These are phyloP conservation scores for Malus sylvestris DNA, from an alignment of 306 rosid species.

Conservation along the genomic window DNA sequence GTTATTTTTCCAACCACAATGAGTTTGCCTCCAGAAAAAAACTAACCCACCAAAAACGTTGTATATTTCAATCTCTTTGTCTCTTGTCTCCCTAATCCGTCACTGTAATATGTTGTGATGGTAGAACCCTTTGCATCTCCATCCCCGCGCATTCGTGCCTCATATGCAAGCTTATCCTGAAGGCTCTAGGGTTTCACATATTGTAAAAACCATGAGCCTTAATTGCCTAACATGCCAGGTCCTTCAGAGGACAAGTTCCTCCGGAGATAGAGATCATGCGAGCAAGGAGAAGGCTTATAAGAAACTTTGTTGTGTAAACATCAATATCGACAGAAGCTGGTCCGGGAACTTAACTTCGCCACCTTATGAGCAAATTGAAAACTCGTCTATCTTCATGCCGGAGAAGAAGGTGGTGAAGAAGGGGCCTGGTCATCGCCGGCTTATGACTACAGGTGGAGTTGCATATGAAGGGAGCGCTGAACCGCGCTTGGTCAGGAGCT, in stretches of 20 bases:
- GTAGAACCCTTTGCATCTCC: not conserved
- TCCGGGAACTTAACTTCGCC: slow-evolving; percentile 39
- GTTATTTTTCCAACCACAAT: not conserved
- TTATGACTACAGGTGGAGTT: slow-evolving; percentile 12
- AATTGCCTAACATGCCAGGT: slow-evolving; percentile 54
- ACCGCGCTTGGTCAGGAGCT: slow-evolving; percentile 57
- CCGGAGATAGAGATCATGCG: slow-evolving; percentile 20
- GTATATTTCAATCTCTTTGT: slow-evolving; percentile 11
- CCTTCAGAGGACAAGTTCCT: slow-evolving; percentile 35
- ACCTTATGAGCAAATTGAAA: not conserved
- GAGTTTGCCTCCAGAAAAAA: not conserved
- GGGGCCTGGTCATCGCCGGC: slow-evolving; percentile 33
- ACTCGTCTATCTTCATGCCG: not conserved
- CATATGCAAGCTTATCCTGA: slow-evolving; percentile 9
- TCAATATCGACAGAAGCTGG: slow-evolving; percentile 39
- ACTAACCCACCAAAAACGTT: not conserved
- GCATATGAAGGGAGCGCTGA: slow-evolving; percentile 19
- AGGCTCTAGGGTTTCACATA: not conserved
- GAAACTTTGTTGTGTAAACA: slow-evolving; percentile 3
- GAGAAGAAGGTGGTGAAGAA: not conserved
- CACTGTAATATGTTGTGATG: not conserved
- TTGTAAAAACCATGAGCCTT: slow-evolving; percentile 41
- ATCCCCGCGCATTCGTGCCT: slow-evolving; percentile 16
- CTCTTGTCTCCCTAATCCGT: not conserved
- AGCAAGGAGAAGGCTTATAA: slow-evolving; percentile 11